Evolutionary conservation across 208 protist genomes (phyloP).

Genomic region (Acanthamoeba royreba): DNA sequence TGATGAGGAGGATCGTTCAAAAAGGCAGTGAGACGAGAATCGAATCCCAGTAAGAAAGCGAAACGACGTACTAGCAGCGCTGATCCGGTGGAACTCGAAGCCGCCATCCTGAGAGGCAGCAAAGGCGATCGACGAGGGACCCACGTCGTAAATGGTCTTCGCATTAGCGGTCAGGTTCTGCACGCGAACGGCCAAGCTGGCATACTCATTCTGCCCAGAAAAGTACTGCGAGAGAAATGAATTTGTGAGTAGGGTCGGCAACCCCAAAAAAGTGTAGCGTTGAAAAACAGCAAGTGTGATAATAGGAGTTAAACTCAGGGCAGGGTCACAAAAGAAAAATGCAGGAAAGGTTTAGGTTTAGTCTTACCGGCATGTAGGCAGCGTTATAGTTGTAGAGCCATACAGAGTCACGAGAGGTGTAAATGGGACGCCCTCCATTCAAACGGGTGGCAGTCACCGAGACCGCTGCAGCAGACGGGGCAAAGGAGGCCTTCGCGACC

Average conservation of each 20-base stretch:
- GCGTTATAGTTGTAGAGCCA: neutral
- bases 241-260: no score
- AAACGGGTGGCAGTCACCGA: neutral
- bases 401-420: neutral
- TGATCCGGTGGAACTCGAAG: neutral
- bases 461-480: no score
- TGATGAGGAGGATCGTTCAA: no score
- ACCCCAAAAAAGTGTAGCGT: no score
- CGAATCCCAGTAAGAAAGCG: no score
- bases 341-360: no score
- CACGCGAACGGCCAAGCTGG: neutral
- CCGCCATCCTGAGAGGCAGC: neutral
- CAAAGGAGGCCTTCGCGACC: neutral
- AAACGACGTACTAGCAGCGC: neutral
- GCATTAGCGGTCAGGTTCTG: neutral
- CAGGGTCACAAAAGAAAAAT: no score
- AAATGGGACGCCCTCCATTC: neutral
- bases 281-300: no score
- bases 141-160: neutral
- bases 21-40: no score
- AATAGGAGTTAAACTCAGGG: no score
- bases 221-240: neutral
- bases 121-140: neutral
- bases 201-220: neutral
- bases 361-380: neutral